A percentile compares a stretch with the other conserved stretches of the same genome.
These are phyloP conservation scores for Funneliformis geosporum DNA, from an alignment of 192 early-diverging fungal genomes.

Conservation along the genomic window DNA sequence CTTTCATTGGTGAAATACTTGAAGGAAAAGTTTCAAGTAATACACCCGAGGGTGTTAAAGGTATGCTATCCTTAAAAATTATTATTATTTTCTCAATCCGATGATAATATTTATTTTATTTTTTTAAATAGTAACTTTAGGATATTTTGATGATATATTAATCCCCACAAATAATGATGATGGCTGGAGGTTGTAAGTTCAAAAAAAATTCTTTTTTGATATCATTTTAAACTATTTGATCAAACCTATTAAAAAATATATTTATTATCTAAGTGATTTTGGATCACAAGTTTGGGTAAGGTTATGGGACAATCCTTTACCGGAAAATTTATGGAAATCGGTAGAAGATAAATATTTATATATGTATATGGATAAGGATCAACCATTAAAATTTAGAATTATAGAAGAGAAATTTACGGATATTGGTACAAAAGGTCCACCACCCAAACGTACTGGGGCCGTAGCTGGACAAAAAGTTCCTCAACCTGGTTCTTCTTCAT, in stretches of 20 bases:
- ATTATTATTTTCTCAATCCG: background rate
- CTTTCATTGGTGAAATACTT: slow-evolving; percentile 86
- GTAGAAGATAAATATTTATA: slow-evolving; percentile 57
- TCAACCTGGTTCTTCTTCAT: background rate
- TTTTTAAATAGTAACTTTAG: slow-evolving; percentile 62
- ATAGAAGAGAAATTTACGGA: slow-evolving; percentile 75
- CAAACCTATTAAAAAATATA: too few relatives aligned
- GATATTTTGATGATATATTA: slow-evolving; percentile 91
- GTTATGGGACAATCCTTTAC: slow-evolving; percentile 6
- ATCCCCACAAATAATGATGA: slow-evolving; percentile 71
- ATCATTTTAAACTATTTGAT: too few relatives aligned
- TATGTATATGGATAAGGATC: slow-evolving; percentile 81
- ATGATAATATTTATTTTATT: slow-evolving; percentile 1
- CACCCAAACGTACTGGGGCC: slow-evolving; percentile 29
- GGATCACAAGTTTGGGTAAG: slow-evolving; percentile 75
- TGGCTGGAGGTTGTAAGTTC: slow-evolving; percentile 64
- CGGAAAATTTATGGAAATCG: slow-evolving; percentile 62
- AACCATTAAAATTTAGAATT: slow-evolving; percentile 77
- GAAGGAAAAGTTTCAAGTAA: slow-evolving; percentile 76
- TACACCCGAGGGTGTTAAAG: slow-evolving; percentile 68
- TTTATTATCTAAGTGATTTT: slow-evolving; percentile 47
- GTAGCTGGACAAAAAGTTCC: slow-evolving; percentile 16
- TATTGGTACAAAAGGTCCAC: slow-evolving; percentile 58
- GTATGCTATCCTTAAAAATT: slow-evolving; percentile 39
- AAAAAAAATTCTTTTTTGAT: background rate